Conservation (phyloP, 2,329 filamentous ascomycete species). For the Microdochium paspali region DNA sequence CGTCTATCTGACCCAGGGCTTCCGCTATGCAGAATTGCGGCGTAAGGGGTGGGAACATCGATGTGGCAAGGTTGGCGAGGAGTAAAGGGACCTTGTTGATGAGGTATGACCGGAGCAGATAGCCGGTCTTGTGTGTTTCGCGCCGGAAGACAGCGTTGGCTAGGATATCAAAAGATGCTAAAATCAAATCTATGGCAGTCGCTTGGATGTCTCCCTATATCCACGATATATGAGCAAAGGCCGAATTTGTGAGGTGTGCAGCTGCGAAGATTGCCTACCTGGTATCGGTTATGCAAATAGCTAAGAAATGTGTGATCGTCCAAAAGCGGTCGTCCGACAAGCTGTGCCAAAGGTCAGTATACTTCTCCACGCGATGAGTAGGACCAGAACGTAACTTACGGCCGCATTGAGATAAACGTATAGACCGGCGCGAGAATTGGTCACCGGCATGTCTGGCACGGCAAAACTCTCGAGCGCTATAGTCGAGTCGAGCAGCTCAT, state of each 20-base stretch:
- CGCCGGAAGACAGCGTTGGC: constrained; percentile 73
- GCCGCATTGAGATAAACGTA: constrained; percentile 80
- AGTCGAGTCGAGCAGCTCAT: constrained; percentile 47
- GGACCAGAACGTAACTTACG: constrained; percentile 35
- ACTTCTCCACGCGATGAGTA: neutral
- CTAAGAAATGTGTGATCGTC: constrained; percentile 73
- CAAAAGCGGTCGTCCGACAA: constrained; percentile 71
- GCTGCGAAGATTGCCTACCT: constrained; percentile 36
- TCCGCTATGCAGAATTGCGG: constrained; percentile 60
- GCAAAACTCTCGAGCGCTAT: constrained; percentile 46
- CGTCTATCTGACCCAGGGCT: constrained; percentile 72
- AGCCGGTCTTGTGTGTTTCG: constrained; percentile 48
- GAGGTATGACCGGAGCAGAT: constrained; percentile 77
- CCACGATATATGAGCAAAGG: constrained; percentile 15
- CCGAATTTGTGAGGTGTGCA: neutral
- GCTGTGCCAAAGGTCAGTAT: constrained; percentile 32
- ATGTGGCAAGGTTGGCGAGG: constrained; percentile 45
- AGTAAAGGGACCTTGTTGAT: constrained; percentile 56
- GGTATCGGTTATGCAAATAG: constrained; percentile 78
- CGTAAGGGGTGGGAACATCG: constrained; percentile 65
- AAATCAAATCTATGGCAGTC: constrained; percentile 72
- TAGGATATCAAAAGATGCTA: constrained; percentile 82
- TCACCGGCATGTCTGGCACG: constrained; percentile 55
- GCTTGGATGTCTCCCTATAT: constrained; percentile 63
- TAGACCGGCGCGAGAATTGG: constrained; percentile 71